These are phyloP conservation scores for Teratosphaeriaceae sp. DNA, from an alignment of 2,329 filamentous ascomycete genomes.

Conservation along the genomic window DNA sequence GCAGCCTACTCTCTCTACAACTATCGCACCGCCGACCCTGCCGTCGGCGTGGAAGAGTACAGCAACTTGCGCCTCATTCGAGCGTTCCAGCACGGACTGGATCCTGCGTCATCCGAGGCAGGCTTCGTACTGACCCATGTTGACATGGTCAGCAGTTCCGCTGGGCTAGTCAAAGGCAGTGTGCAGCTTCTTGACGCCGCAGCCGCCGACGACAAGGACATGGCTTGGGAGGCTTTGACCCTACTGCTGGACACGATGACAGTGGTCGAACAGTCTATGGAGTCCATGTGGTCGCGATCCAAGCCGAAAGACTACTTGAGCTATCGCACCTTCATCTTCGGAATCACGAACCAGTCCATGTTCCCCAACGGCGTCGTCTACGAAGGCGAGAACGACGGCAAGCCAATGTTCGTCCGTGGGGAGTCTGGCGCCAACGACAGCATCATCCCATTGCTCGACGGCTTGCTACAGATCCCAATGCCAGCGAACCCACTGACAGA, in stretches of 20 bases:
- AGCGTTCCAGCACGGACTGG: conserved; percentile 83
- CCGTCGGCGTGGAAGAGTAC: conserved; percentile 46
- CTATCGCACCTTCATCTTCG: conserved; percentile 96
- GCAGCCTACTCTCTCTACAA: conserved; percentile 59
- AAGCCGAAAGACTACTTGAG: conserved; percentile 77
- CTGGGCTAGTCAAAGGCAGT: conserved; percentile 66
- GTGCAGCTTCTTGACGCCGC: conserved; percentile 57
- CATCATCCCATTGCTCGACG: conserved; percentile 84
- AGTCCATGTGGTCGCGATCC: conserved; percentile 79
- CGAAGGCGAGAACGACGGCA: conserved; percentile 64
- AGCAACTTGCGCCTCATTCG: conserved; percentile 73
- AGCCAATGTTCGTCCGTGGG: conserved; percentile 77
- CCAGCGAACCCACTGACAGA: conserved; percentile 81
- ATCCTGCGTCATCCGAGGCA: conserved; percentile 81
- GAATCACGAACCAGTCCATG: conserved; percentile 89
- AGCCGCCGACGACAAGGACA: conserved; percentile 14
- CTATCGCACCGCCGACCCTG: conserved; percentile 53
- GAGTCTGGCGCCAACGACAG: conserved; percentile 92
- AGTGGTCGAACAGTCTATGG: conserved; percentile 28
- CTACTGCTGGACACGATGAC: conserved; percentile 27
- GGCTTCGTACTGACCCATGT: conserved; percentile 95
- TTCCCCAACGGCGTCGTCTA: conserved; percentile 90
- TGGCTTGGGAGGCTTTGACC: conserved; percentile 19
- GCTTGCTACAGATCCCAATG: conserved; percentile 80
- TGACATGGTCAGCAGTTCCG: conserved; percentile 88